phyloP scores from a whole-genome alignment of 1,284 basidiomycete genomes.

The Bondarzewia mesenterica region DNA sequence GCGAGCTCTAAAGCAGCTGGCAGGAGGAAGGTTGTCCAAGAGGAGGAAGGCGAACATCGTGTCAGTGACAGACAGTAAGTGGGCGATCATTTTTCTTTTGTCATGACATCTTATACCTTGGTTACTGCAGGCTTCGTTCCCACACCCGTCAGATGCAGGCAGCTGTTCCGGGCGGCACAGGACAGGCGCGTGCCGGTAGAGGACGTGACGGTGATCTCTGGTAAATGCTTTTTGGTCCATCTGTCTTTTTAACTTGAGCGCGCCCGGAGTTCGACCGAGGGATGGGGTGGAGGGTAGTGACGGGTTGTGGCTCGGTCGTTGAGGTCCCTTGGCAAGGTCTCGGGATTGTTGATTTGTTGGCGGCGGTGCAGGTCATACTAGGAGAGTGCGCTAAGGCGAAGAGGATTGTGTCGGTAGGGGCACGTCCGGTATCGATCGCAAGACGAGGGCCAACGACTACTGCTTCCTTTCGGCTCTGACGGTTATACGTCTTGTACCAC shows the following conservation, averaged over 20 bases:
- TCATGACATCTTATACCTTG: not conserved
- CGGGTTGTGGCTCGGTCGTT: slow-evolving; percentile 41
- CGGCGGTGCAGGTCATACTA: slow-evolving; percentile 19
- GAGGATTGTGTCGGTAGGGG: slow-evolving; percentile 29
- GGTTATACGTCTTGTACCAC: slow-evolving; percentile 1
- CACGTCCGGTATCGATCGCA: slow-evolving; percentile 20
- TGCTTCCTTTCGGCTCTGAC: slow-evolving; percentile 1
- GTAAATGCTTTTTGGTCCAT: slow-evolving; percentile 38
- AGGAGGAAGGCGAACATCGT: slow-evolving; percentile 69
- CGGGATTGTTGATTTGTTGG: slow-evolving; percentile 27
- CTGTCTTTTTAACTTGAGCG: slow-evolving; percentile 21
- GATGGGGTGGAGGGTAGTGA: slow-evolving; percentile 49
- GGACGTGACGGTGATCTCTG: slow-evolving; percentile 65
- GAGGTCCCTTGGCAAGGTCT: slow-evolving; percentile 19
- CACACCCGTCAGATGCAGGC: slow-evolving; percentile 73
- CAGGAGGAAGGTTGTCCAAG: slow-evolving; percentile 69
- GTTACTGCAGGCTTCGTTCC: slow-evolving; percentile 59
- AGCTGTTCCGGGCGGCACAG: slow-evolving; percentile 45
- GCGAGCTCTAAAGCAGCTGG: slow-evolving; percentile 51
- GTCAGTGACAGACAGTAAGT: slow-evolving; percentile 74
- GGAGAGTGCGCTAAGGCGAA: slow-evolving; percentile 7
- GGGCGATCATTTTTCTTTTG: slow-evolving; percentile 12
- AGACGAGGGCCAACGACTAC: too few species aligned
- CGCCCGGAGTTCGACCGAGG: slow-evolving; percentile 56
- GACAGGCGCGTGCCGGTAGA: slow-evolving; percentile 50